Conservation (phyloP, 2,329 filamentous ascomycete species). For the Eurotiales sp. region DNA sequence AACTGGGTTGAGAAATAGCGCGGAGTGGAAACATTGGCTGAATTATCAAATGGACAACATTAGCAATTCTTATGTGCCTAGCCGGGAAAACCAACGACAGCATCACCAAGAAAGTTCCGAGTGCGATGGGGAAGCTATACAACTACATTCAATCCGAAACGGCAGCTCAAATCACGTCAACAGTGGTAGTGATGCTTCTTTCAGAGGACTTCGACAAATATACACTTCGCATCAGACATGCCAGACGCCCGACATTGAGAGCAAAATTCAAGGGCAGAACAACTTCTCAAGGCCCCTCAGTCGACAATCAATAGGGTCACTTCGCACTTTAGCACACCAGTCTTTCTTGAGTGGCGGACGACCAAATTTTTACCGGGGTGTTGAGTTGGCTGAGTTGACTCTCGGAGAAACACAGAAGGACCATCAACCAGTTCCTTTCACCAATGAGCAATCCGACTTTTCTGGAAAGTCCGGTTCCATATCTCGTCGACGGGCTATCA, state of each 20-base stretch:
- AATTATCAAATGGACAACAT: constrained; percentile 33
- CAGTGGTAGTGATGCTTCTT: neutral
- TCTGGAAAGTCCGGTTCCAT: constrained; percentile 29
- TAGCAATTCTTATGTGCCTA: constrained; percentile 18
- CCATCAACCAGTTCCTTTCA: constrained; percentile 16
- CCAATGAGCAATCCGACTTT: no score
- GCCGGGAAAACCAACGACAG: constrained; percentile 18
- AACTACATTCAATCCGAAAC: neutral
- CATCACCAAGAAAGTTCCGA: constrained; percentile 40
- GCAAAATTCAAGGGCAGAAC: constrained; percentile 17
- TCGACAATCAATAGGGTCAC: constrained; percentile 27
- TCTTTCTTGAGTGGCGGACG: constrained; percentile 4
- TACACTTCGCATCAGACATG: neutral
- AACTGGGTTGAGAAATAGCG: constrained; percentile 21
- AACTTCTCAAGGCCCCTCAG: constrained; percentile 38
- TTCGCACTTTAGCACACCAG: constrained; percentile 1
- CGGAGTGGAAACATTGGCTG: constrained; percentile 39
- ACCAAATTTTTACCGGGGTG: constrained; percentile 3
- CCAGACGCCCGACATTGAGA: neutral
- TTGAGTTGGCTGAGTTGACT: neutral
- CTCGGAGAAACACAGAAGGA: neutral
- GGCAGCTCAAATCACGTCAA: neutral
- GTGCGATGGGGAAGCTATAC: constrained; percentile 26
- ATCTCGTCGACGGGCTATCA: constrained; percentile 23
- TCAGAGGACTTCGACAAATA: neutral